Evolutionary conservation across 768 basidiomycete species (phyloP).

Genomic region (Antrodiella citrinella): DNA sequence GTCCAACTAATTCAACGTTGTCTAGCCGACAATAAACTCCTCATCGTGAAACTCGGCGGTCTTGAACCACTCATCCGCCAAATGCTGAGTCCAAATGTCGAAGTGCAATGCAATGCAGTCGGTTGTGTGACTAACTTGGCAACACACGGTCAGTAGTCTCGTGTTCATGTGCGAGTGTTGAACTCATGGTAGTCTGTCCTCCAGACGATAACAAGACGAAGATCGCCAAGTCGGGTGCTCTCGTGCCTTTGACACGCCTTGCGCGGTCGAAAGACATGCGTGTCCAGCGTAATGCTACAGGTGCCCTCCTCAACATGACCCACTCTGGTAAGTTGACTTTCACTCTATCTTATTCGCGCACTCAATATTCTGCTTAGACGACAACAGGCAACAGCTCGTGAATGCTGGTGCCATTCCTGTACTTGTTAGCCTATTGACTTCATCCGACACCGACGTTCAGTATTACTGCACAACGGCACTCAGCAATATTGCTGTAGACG

Average conservation of each 20-base stretch:
- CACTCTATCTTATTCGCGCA: neutral
- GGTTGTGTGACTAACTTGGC: slow-evolving; percentile 98
- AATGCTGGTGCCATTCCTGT: slow-evolving; percentile 98
- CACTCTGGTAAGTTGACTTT: slow-evolving; percentile 68
- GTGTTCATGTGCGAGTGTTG: neutral
- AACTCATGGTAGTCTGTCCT: too few relatives aligned
- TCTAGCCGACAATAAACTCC: slow-evolving; percentile 98
- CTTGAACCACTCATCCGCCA: slow-evolving; percentile 97
- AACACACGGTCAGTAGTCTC: slow-evolving; percentile 71
- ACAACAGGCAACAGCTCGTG: slow-evolving; percentile 97
- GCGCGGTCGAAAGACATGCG: slow-evolving; percentile 99
- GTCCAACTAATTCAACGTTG: slow-evolving; percentile 11
- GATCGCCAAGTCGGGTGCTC: slow-evolving; percentile 98
- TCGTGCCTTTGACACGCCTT: slow-evolving; percentile 91
- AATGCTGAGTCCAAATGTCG: slow-evolving; percentile 98
- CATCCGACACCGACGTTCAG: slow-evolving; percentile 98
- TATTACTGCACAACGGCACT: slow-evolving; percentile 99
- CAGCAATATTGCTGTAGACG: slow-evolving; percentile 97
- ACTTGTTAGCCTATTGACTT: slow-evolving; percentile 87
- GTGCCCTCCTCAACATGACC: slow-evolving; percentile 97
- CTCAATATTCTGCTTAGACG: slow-evolving; percentile 45
- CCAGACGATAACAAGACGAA: slow-evolving; percentile 99
- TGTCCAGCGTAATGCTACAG: slow-evolving; percentile 97
- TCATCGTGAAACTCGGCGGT: slow-evolving; percentile 96
- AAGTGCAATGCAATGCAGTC: slow-evolving; percentile 99